Percentiles rank a stretch among this genome's conserved stretches.
Conservation (phyloP, 441 rosid species). For the Daphne laureola region DNA sequence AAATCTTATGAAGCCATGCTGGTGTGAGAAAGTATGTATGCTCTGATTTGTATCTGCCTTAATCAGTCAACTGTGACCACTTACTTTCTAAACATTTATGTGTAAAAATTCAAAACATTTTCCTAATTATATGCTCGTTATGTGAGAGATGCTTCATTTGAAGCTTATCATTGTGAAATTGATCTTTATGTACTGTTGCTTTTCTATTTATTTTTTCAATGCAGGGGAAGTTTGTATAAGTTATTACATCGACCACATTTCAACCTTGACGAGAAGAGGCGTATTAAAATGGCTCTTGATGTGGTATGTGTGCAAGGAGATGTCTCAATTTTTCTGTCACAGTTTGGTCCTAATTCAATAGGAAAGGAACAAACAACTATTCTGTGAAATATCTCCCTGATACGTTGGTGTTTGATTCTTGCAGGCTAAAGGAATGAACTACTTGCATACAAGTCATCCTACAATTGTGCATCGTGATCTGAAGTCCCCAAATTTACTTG, state of each 20-base stretch:
- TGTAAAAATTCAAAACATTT: slow-evolving; percentile 8
- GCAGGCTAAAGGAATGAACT: slow-evolving; percentile 98
- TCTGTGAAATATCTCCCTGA: slow-evolving; percentile 1
- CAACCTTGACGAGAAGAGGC: slow-evolving; percentile 77
- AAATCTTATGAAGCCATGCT: background rate
- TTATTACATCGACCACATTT: slow-evolving; percentile 77
- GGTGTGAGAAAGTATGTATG: background rate
- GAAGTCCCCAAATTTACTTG: slow-evolving; percentile 96
- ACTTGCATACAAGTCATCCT: slow-evolving; percentile 94
- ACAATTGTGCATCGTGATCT: slow-evolving; percentile 95
- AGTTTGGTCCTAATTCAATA: too few species aligned
- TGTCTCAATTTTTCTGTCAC: background rate
- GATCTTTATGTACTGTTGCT: background rate
- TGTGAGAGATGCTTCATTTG: slow-evolving; percentile 3
- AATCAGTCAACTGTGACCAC: background rate
- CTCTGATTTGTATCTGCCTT: background rate
- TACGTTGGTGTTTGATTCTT: slow-evolving; percentile 3
- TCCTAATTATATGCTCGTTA: slow-evolving; percentile 1
- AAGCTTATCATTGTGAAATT: slow-evolving; percentile 2
- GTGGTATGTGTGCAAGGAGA: slow-evolving; percentile 51
- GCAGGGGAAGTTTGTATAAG: slow-evolving; percentile 93
- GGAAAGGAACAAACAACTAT: background rate
- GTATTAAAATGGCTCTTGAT: slow-evolving; percentile 94
- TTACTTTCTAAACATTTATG: slow-evolving; percentile 3
- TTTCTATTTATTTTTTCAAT: slow-evolving; percentile 10